Percentiles rank a stretch among this genome's conserved stretches.
Conservation (phyloP, 768 basidiomycete species). For the Wakefieldia striispora region DNA sequence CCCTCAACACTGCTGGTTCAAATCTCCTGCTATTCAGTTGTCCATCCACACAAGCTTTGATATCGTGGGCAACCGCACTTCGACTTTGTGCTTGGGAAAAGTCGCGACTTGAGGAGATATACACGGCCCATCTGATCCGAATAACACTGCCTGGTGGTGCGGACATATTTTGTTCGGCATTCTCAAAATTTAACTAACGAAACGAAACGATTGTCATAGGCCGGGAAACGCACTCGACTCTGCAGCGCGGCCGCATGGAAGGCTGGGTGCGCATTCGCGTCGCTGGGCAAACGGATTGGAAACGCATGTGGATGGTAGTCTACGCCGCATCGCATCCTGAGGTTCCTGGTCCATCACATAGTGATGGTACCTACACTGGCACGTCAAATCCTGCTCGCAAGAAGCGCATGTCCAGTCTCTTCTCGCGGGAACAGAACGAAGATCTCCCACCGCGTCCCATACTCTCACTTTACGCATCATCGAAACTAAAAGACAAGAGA, state of each 20-base stretch:
- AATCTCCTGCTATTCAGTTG: slow-evolving; percentile 90
- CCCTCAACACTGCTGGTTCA: slow-evolving; percentile 90
- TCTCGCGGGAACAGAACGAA: slow-evolving; percentile 48
- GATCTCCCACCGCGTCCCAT: slow-evolving; percentile 37
- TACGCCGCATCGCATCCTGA: slow-evolving; percentile 42
- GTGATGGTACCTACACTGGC: slow-evolving; percentile 27
- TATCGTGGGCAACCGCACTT: slow-evolving; percentile 90
- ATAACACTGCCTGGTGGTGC: slow-evolving; percentile 59
- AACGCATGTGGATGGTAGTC: slow-evolving; percentile 82
- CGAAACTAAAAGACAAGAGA: slow-evolving; percentile 74
- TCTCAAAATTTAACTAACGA: slow-evolving; percentile 24
- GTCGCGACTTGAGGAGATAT: slow-evolving; percentile 92
- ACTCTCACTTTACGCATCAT: slow-evolving; percentile 59
- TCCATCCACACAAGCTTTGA: slow-evolving; percentile 61
- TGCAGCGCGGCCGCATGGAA: slow-evolving; percentile 75
- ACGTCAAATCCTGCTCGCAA: slow-evolving; percentile 30
- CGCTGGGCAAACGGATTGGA: slow-evolving; percentile 98
- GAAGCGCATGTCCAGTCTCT: slow-evolving; percentile 62
- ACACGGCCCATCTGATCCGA: slow-evolving; percentile 90
- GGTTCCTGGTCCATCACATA: slow-evolving; percentile 20
- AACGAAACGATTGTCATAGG: slow-evolving; percentile 26
- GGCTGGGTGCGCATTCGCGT: slow-evolving; percentile 90
- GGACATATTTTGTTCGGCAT: slow-evolving; percentile 16
- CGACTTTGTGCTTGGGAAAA: slow-evolving; percentile 94
- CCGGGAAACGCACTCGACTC: slow-evolving; percentile 55